These are phyloP conservation scores for Schwanniomyces sp. DNA, from an alignment of 805 yeast genomes.

Conservation along the genomic window DNA sequence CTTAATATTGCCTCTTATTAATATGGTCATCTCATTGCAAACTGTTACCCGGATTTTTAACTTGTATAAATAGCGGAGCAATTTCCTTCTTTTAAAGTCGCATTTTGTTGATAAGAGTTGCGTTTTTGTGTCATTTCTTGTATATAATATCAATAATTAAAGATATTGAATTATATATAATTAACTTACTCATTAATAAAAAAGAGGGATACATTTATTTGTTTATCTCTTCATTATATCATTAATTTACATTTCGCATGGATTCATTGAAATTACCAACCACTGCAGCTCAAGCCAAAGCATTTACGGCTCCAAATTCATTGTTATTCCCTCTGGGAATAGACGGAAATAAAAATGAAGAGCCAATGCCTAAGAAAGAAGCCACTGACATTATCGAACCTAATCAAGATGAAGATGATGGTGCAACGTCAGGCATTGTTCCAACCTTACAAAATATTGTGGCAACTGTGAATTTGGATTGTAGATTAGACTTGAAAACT, in stretches of 20 bases:
- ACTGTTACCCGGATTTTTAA: slow-evolving; percentile 9
- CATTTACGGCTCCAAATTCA: slow-evolving; percentile 66
- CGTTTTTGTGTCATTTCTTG: slow-evolving; percentile 1
- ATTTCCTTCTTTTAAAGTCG: slow-evolving; percentile 11
- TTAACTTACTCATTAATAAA: not conserved
- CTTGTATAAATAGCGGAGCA: slow-evolving; percentile 23
- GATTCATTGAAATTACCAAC: slow-evolving; percentile 75
- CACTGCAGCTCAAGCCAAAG: slow-evolving; percentile 74
- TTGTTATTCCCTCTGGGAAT: slow-evolving; percentile 60
- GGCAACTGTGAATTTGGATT: slow-evolving; percentile 95
- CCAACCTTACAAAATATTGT: slow-evolving; percentile 96
- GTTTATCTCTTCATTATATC: slow-evolving; percentile 29
- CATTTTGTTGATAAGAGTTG: not conserved
- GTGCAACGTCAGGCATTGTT: slow-evolving; percentile 89
- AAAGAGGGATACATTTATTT: slow-evolving; percentile 43
- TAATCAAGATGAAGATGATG: slow-evolving; percentile 53
- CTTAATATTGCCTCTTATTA: not conserved
- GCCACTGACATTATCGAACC: slow-evolving; percentile 32
- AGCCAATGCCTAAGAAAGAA: slow-evolving; percentile 10
- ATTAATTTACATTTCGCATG: slow-evolving; percentile 37
- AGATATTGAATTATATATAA: not conserved
- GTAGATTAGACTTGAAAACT: slow-evolving; percentile 93
- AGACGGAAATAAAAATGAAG: slow-evolving; percentile 19
- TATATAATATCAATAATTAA: not conserved
- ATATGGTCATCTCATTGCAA: not conserved